Conservation (phyloP, 2,329 filamentous ascomycete genomes). For the Elsinoe ampelina region DNA sequence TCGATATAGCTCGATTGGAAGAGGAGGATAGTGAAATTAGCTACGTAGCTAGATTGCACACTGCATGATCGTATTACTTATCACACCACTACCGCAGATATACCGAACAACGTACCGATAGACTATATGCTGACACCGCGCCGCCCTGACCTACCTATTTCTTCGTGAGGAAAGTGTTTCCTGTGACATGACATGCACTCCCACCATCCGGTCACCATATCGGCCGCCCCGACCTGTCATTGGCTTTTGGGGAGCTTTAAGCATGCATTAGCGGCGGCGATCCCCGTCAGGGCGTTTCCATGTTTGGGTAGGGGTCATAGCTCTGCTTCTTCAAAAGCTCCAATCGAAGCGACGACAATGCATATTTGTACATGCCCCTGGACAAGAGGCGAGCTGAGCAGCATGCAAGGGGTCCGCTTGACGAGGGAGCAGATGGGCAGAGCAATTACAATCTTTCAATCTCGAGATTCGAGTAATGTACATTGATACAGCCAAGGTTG, state of each 20-base stretch:
- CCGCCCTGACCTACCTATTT: not conserved
- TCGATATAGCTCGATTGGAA: not conserved
- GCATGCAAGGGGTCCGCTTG: not conserved
- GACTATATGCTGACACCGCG: not conserved
- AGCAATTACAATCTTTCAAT: not conserved
- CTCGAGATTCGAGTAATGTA: not conserved
- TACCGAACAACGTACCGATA: not conserved
- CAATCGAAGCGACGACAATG: not conserved
- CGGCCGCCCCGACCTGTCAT: conserved; percentile 5
- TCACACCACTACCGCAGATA: not conserved
- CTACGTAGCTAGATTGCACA: not conserved
- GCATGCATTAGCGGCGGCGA: not conserved
- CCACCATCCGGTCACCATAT: not conserved
- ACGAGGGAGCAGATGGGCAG: not conserved
- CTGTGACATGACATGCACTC: not conserved
- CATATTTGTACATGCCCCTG: not conserved
- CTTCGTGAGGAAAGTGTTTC: not conserved
- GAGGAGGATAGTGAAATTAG: not conserved
- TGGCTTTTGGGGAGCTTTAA: not conserved
- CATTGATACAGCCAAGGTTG: too few relatives aligned
- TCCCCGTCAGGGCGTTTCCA: not conserved
- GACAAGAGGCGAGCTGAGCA: not conserved
- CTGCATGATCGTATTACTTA: not conserved
- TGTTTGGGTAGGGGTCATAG: not conserved
- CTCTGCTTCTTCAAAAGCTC: not conserved